A percentile compares a stretch with the other conserved stretches of the same genome.
phyloP scores from a whole-genome alignment of 1,284 basidiomycete species.

The Austroboletus novae-zelandiae region DNA sequence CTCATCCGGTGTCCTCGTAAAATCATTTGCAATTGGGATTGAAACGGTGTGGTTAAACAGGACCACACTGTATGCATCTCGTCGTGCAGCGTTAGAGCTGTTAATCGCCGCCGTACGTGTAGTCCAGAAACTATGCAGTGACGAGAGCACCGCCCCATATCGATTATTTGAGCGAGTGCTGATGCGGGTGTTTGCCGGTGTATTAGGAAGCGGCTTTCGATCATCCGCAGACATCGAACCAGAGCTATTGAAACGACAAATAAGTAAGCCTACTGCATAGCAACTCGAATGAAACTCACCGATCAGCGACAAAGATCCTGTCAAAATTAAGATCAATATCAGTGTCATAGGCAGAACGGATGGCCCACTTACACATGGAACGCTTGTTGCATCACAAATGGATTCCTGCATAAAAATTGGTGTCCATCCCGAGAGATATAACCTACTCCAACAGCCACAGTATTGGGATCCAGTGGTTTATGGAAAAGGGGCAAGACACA shows the following conservation, averaged over 20 bases:
- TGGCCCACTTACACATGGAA: constrained; percentile 22
- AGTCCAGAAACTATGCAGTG: constrained; percentile 53
- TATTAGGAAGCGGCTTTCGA: constrained; percentile 42
- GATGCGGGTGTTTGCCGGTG: constrained; percentile 44
- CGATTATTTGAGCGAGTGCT: constrained; percentile 42
- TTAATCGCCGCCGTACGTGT: constrained; percentile 44
- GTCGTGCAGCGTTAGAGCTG: constrained; percentile 32
- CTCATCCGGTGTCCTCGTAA: constrained; percentile 45
- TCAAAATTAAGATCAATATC: not conserved
- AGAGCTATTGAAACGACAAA: constrained; percentile 38
- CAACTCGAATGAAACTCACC: constrained; percentile 4
- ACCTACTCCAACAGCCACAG: constrained; percentile 34
- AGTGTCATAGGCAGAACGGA: not conserved
- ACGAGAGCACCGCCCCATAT: constrained; percentile 57
- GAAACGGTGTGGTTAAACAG: constrained; percentile 41
- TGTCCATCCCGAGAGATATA: constrained; percentile 52
- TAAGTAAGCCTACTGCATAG: not conserved
- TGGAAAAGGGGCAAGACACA: constrained; percentile 58
- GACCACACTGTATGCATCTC: constrained; percentile 58
- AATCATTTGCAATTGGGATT: constrained; percentile 45
- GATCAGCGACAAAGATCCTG: constrained; percentile 32
- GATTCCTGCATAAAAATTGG: constrained; percentile 54
- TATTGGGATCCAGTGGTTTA: constrained; percentile 33
- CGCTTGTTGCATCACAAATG: constrained; percentile 42
- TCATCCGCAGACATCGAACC: constrained; percentile 48